These are phyloP conservation scores for Dictyostelium discoideum DNA, from an alignment of 78 protist species.

Conservation along the genomic window DNA sequence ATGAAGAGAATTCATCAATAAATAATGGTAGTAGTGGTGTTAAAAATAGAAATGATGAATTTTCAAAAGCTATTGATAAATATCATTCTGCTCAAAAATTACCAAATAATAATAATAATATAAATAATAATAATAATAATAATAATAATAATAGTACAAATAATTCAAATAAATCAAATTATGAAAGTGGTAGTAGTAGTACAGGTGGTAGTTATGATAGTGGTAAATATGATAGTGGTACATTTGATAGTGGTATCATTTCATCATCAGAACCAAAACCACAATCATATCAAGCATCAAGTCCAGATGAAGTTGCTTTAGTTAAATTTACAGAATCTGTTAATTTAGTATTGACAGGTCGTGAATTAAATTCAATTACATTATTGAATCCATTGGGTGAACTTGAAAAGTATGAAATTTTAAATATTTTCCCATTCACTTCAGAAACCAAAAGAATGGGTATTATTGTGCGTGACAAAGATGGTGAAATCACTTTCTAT, in stretches of 20 bases:
- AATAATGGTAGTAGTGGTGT: not conserved
- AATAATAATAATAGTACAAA: not conserved
- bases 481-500: slow-evolving; percentile 83
- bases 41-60: slow-evolving; percentile 4
- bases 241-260: not conserved
- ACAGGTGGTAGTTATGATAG: not conserved
- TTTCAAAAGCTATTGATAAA: slow-evolving; percentile 7
- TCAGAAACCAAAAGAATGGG: slow-evolving; percentile 98
- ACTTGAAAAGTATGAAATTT: slow-evolving; percentile 85
- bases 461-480: slow-evolving; percentile 90
- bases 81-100: not conserved
- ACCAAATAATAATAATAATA: not conserved
- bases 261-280: not conserved
- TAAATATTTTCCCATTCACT: slow-evolving; percentile 96
- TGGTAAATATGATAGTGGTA: slow-evolving; percentile 5
- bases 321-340: slow-evolving; percentile 94
- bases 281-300: slow-evolving; percentile 93
- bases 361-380: slow-evolving; percentile 80
- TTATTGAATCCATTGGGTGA: slow-evolving; percentile 82
- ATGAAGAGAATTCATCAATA: not conserved
- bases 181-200: not conserved
- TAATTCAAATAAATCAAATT: not conserved
- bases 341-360: slow-evolving; percentile 85
- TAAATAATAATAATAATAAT: not conserved
- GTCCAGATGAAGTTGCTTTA: slow-evolving; percentile 99